Percentiles rank a stretch among this genome's conserved stretches.
phyloP scores from a whole-genome alignment of 2,329 filamentous ascomycete species.

The Microdochium trichocladiopsis region DNA sequence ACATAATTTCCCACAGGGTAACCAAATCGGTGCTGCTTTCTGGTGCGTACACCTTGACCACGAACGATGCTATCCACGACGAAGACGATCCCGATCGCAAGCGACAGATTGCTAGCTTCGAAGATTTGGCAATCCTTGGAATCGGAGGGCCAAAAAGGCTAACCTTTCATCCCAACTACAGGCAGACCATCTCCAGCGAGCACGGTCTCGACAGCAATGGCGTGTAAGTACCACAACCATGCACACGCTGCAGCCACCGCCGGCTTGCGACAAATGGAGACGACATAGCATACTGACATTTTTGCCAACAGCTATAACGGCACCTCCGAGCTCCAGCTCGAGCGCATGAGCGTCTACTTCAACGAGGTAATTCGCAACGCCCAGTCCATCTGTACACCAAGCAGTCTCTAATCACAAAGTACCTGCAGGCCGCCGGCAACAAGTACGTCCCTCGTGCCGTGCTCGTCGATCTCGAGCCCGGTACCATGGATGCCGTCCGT shows the following conservation, averaged over 20 bases:
- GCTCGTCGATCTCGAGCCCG: slow-evolving; percentile 98
- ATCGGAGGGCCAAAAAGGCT: slow-evolving; percentile 5
- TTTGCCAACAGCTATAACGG: slow-evolving; percentile 73
- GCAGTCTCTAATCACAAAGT: slow-evolving; percentile 9
- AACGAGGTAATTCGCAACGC: slow-evolving; percentile 48
- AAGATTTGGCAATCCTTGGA: no score
- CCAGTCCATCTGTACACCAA: not conserved
- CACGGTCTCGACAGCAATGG: slow-evolving; percentile 97
- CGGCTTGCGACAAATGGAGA: not conserved
- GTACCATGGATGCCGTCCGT: slow-evolving; percentile 99
- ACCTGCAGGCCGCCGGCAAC: slow-evolving; percentile 77
- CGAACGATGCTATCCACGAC: not conserved
- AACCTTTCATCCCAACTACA: slow-evolving; percentile 32
- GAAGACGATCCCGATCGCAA: not conserved
- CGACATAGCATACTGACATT: slow-evolving; percentile 12
- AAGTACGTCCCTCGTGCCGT: slow-evolving; percentile 99
- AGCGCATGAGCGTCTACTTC: slow-evolving; percentile 99
- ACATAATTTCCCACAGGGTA: slow-evolving; percentile 62
- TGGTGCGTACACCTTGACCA: slow-evolving; percentile 51
- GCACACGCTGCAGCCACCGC: slow-evolving; percentile 2
- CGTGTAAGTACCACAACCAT: slow-evolving; percentile 57
- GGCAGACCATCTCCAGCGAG: slow-evolving; percentile 80
- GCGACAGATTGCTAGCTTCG: not conserved
- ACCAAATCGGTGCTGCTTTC: slow-evolving; percentile 99
- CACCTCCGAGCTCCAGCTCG: slow-evolving; percentile 96